phyloP scores from a whole-genome alignment of 2,329 filamentous ascomycete genomes.

The Fusarium vanettenii region DNA sequence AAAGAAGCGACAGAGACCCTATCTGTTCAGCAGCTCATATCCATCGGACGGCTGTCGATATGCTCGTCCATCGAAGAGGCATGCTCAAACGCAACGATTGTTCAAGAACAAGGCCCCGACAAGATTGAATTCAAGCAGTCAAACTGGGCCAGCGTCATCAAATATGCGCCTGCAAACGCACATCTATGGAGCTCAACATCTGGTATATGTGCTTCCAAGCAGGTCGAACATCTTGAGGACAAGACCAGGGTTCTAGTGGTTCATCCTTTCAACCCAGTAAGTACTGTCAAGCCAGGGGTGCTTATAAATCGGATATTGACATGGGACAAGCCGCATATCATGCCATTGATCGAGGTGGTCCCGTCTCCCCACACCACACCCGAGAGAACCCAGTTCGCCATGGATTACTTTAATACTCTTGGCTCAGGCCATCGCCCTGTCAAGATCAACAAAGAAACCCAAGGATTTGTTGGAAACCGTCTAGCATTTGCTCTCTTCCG shows the following conservation, averaged over 20 bases:
- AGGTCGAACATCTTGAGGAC: slow-evolving; percentile 23
- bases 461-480: slow-evolving; percentile 31
- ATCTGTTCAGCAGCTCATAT: background rate
- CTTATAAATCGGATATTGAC: background rate
- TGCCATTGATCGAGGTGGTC: slow-evolving; percentile 34
- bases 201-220: slow-evolving; percentile 25
- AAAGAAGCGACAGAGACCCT: background rate
- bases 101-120: slow-evolving; percentile 37
- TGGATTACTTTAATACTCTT: slow-evolving; percentile 23
- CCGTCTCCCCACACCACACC: slow-evolving; percentile 17
- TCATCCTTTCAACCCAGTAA: slow-evolving; percentile 33
- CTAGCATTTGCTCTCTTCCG: slow-evolving; percentile 29
- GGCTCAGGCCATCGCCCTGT: slow-evolving; percentile 29
- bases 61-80: slow-evolving; percentile 24
- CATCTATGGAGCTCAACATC: slow-evolving; percentile 35
- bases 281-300: fast-evolving
- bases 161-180: background rate
- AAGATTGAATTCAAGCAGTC: slow-evolving; percentile 32
- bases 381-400: slow-evolving; percentile 18
- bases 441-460: slow-evolving; percentile 31
- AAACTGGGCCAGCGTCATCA: slow-evolving; percentile 18
- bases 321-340: slow-evolving; percentile 20
- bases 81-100: slow-evolving; percentile 16
- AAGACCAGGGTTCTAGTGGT: slow-evolving; percentile 24
- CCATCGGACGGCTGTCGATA: slow-evolving; percentile 3